Base-by-base conservation (phyloP, 768 basidiomycete species). In the Daedalea quercina region DNA sequence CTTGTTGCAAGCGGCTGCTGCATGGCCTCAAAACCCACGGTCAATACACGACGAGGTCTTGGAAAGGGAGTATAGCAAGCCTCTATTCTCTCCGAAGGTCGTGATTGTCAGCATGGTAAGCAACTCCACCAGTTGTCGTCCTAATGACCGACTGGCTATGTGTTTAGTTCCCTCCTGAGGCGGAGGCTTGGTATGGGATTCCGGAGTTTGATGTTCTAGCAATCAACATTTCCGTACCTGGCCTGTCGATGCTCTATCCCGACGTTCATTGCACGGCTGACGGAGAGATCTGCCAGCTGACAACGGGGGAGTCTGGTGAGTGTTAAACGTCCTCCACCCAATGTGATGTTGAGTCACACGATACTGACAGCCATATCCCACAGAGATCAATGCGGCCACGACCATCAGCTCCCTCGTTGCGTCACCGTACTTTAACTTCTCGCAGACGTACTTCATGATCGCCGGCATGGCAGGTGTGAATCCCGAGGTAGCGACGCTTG, bases 381-480 rank as follows among this genome's bases (percentile, higher is more conserved):
- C 37, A 40, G 74, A 75, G 59, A 75, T 76, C 61, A 75, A 76
- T 57, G 73, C 75, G 0, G 73, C 73, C 31, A 46, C 52, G 17
- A 17, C 55, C 11, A 63, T 70, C 44, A 57, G 64, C 34, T 66
- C 74, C 0, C 58, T 75, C 47, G 54, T 69, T 8, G 57, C 67
- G 48, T 61, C 69, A 0, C 49, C 64, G 0, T 24, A 57, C 12
- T 76, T 76, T 61, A 60, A 75, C 60, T 63, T 75, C 47, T 65
- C 54, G 0, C 47, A 54, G 26, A 74, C 73, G 1, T 76, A 76
- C 57, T 76, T 73, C 62, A 60, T 75, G 31, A 59, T 75, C 49
- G 70, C 69, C 8, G 74, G 74, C 46, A 70, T 72, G 34, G 73
- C 68, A 2, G 75, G 74, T 1, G 59, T 72, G 44, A 73, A 66